These are phyloP conservation scores for Pythium volutum DNA, from an alignment of 352 stramenopile species.

Conservation along the genomic window DNA sequence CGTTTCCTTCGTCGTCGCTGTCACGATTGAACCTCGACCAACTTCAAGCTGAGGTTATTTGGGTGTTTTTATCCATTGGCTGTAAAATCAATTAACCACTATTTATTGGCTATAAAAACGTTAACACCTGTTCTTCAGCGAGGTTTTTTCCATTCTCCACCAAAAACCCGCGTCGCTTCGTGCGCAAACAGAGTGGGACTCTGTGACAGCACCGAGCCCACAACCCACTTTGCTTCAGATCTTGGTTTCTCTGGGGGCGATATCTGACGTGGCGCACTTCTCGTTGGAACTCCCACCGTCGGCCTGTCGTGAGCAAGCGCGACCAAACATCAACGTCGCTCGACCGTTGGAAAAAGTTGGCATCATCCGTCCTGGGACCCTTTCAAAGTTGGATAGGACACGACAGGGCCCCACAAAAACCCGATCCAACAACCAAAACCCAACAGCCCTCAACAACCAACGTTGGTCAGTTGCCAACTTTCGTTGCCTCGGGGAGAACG, in stretches of 20 bases:
- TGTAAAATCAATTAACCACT: constrained; percentile 6
- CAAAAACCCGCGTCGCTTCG: constrained; percentile 15
- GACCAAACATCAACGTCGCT: neutral
- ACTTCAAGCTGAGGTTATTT: constrained; percentile 49
- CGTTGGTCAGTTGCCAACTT: constrained; percentile 26
- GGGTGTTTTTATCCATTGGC: constrained; percentile 15
- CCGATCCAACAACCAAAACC: neutral
- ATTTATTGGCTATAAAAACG: constrained; percentile 6
- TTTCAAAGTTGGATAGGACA: neutral
- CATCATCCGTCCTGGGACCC: neutral
- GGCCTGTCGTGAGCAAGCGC: constrained; percentile 15
- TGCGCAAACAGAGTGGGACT: constrained; percentile 7
- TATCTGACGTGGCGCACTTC: constrained; percentile 4
- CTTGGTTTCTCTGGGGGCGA: neutral
- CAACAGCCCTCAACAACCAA: too few species aligned
- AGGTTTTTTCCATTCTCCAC: constrained; percentile 21
- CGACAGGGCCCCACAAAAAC: too few species aligned
- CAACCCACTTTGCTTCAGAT: too few species aligned
- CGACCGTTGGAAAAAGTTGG: neutral
- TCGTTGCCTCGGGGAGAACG: neutral
- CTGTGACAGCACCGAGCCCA: neutral
- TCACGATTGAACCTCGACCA: constrained; percentile 47
- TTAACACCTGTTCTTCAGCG: neutral
- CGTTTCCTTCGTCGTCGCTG: constrained; percentile 47
- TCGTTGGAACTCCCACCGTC: constrained; percentile 22